Evolutionary conservation across 2,329 filamentous ascomycete genomes (phyloP), one percentile per base, ranked within the genome.

Genomic region (Pyrenochaeta sp.): DNA sequence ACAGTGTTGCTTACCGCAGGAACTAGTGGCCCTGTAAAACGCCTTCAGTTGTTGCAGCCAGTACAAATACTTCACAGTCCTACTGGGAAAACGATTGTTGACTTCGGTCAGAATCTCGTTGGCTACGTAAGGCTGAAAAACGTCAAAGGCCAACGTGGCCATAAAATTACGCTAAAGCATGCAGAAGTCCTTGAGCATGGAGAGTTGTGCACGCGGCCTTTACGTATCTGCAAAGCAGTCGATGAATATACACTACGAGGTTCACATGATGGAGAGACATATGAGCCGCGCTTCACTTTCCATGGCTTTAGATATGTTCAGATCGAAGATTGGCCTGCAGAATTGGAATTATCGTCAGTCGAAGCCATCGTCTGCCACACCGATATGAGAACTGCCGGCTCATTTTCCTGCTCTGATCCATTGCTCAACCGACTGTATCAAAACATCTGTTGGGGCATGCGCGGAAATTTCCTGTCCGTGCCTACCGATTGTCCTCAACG

Each of bases 41-140:
- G 32, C 14, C 15, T 35, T n/a, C 32, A 35, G 0, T 69, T 85
- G 1, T 50, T 85, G 30, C 82, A 86, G 56, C 85, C 85, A 63
- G 82, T 82, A 1, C 83, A 86, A 61, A 85, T 75, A 75, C 51
- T 49, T 84, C 1, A 67, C 70, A 0, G 69, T 86, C 71, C 74
- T 0, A 75, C 77, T 0, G 80, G 81, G 7, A 81, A 81, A 58
- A 78, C 70, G 0, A 70, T 85, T 1, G 51, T 86, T 29, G 83
- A 86, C 58, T 85, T 86, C 64, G 83, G 82, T 1, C 83, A 86
- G 61, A 85, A 86, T 57, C 69, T 86, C 0, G 83, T 85, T 1
- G 84, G 83, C 1, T 76, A 76, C 51, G 49, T 84, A 1, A 67
- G 70, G 0, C 69, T 86, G 11, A 68, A 63, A 32, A 5, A 12